A percentile compares a stretch with the other conserved stretches of the same genome.
phyloP scores from a whole-genome alignment of 768 basidiomycete species.

The Collybia sp. region DNA sequence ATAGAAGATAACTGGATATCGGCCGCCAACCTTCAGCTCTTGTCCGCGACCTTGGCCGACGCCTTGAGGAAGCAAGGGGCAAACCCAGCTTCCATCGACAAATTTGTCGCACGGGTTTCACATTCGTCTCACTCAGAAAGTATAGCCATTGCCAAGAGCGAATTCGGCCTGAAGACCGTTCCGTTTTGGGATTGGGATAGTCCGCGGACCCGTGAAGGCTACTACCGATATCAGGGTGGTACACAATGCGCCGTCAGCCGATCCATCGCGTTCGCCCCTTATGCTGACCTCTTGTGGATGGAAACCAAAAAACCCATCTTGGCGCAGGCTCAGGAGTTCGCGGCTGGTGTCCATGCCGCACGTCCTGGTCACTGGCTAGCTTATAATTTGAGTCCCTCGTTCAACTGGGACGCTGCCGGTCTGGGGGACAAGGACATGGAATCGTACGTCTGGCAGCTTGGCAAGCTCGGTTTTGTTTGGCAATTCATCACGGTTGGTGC shows the following conservation, averaged over 20 bases:
- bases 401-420: constrained; percentile 94
- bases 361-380: constrained; percentile 93
- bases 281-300: constrained; percentile 93
- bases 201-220: constrained; percentile 92
- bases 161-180: constrained; percentile 66
- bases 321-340: constrained; percentile 88
- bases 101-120: constrained; percentile 60
- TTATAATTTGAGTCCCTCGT: constrained; percentile 92
- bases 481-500: constrained; percentile 91
- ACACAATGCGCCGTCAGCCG: constrained; percentile 93
- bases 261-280: constrained; percentile 89
- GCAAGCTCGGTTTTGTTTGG: constrained; percentile 96
- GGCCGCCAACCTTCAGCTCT: constrained; percentile 76
- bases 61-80: constrained; percentile 61
- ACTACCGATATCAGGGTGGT: constrained; percentile 95
- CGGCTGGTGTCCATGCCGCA: constrained; percentile 76
- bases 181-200: constrained; percentile 97
- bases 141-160: constrained; percentile 68
- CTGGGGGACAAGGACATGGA: constrained; percentile 83
- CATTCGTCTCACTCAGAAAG: constrained; percentile 69
- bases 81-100: constrained; percentile 41
- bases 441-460: constrained; percentile 87
- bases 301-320: constrained; percentile 95
- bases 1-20: constrained; percentile 87
- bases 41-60: constrained; percentile 64